Conservation (phyloP, 1,284 basidiomycete species). For the Amylostereum areolatum region DNA sequence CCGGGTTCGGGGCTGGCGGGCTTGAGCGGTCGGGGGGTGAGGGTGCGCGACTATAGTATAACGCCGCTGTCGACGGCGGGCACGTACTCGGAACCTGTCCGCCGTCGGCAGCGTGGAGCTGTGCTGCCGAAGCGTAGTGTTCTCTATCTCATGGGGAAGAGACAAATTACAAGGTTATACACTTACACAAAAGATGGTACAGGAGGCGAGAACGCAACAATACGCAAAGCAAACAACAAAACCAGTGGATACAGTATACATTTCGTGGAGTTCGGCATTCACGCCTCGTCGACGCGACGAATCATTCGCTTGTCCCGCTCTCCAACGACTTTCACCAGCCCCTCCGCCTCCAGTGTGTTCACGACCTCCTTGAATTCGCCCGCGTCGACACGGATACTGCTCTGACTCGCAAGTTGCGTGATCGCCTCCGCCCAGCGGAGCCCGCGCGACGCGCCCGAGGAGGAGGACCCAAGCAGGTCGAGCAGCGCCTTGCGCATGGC, state of each 20-base stretch:
- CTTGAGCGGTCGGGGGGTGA: too few relatives aligned
- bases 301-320: slow-evolving; percentile 84
- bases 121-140: too few relatives aligned
- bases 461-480: slow-evolving; percentile 51
- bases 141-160: too few relatives aligned
- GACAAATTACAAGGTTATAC: too few relatives aligned
- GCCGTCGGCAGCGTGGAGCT: too few relatives aligned
- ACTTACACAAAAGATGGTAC: too few relatives aligned
- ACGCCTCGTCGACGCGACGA: slow-evolving; percentile 37
- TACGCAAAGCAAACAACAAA: not conserved
- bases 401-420: slow-evolving; percentile 72
- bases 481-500: slow-evolving; percentile 82
- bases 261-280: not conserved
- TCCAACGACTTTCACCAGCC: slow-evolving; percentile 76
- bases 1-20: too few relatives aligned
- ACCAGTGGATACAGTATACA: too few relatives aligned
- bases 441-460: slow-evolving; percentile 51
- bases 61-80: too few relatives aligned
- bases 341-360: slow-evolving; percentile 75
- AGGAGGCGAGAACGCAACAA: not conserved
- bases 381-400: slow-evolving; percentile 69
- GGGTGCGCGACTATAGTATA: too few relatives aligned
- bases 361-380: slow-evolving; percentile 82
- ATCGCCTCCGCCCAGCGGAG: slow-evolving; percentile 78
- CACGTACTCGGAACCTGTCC: too few relatives aligned